These are phyloP conservation scores for Closterium sp. DNA, from an alignment of 139 green algal genomes.

Conservation along the genomic window DNA sequence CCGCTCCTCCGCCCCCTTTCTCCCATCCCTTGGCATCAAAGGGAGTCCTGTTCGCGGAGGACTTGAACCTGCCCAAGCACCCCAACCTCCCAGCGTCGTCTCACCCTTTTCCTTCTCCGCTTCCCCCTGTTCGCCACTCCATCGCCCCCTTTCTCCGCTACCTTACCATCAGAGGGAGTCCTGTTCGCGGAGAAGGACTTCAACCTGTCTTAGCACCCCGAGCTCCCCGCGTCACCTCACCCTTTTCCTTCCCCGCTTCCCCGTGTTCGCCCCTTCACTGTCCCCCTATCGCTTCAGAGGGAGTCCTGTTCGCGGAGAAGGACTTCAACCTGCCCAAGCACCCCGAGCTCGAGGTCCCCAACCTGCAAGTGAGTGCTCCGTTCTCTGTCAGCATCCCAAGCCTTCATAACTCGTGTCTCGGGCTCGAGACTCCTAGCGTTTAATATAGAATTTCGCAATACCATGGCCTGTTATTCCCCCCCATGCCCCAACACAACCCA, in stretches of 20 bases:
- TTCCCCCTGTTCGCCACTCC: not conserved
- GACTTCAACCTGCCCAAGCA: conserved; percentile 96
- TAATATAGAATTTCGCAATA: too few relatives aligned
- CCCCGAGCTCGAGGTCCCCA: conserved; percentile 90
- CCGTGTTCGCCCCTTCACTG: not conserved
- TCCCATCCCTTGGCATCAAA: too few relatives aligned
- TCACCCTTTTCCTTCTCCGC: not conserved
- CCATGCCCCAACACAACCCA: too few relatives aligned
- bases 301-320: conserved; percentile 98
- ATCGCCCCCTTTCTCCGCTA: not conserved
- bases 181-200: conserved; percentile 98
- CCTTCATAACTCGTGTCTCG: too few relatives aligned
- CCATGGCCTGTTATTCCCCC: too few relatives aligned
- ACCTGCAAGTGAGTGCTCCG: conserved; percentile 71
- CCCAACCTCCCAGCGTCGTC: too few relatives aligned
- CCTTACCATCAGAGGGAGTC: conserved; percentile 83
- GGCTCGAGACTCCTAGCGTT: too few relatives aligned
- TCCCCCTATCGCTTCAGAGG: conserved; percentile 71
- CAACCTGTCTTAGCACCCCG: conserved; percentile 89
- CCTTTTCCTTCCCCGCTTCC: not conserved
- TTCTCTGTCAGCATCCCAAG: too few relatives aligned
- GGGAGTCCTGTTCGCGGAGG: too few relatives aligned
- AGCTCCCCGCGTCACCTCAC: conserved; percentile 57
- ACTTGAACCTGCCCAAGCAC: too few relatives aligned
- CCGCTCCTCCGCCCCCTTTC: too few relatives aligned